phyloP scores from a whole-genome alignment of 1,284 basidiomycete species.

The Coniferiporia sulphurascens region DNA sequence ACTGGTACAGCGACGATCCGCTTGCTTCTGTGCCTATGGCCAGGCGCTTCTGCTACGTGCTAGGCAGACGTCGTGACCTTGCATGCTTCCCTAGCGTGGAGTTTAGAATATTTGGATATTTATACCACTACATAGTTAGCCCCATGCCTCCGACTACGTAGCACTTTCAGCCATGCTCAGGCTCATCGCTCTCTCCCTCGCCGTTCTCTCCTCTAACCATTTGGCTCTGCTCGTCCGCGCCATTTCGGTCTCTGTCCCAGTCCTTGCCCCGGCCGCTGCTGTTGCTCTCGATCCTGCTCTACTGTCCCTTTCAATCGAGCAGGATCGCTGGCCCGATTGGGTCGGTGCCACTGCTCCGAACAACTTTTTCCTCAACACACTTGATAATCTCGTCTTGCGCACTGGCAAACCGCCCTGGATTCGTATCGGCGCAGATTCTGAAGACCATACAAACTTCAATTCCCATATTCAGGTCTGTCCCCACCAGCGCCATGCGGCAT shows the following conservation, averaged over 20 bases:
- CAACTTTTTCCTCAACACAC: constrained; percentile 19
- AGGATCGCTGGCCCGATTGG: constrained; percentile 19
- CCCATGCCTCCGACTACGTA: too few species aligned
- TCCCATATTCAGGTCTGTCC: constrained; percentile 13
- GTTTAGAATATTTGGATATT: too few species aligned
- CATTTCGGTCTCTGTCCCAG: constrained; percentile 7
- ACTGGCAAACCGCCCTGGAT: constrained; percentile 21
- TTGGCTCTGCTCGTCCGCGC: neutral
- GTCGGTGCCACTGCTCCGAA: constrained; percentile 6
- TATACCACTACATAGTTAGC: too few species aligned
- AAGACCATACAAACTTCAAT: constrained; percentile 21
- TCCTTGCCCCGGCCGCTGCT: constrained; percentile 2
- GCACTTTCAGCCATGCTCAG: too few species aligned
- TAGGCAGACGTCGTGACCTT: too few species aligned
- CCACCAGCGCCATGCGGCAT: neutral
- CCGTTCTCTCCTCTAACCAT: too few species aligned
- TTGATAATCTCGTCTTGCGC: constrained; percentile 20
- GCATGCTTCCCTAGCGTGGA: too few species aligned
- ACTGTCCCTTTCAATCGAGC: constrained; percentile 17
- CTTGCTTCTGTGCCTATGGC: too few species aligned
- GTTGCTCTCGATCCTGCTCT: constrained; percentile 10
- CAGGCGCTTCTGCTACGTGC: too few species aligned
- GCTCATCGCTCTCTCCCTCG: too few species aligned
- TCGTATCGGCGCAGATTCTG: constrained; percentile 23
- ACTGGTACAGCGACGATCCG: too few species aligned